Evolutionary conservation across 345 rosid genomes (phyloP).

Genomic region (Eucalyptus regnans): DNA sequence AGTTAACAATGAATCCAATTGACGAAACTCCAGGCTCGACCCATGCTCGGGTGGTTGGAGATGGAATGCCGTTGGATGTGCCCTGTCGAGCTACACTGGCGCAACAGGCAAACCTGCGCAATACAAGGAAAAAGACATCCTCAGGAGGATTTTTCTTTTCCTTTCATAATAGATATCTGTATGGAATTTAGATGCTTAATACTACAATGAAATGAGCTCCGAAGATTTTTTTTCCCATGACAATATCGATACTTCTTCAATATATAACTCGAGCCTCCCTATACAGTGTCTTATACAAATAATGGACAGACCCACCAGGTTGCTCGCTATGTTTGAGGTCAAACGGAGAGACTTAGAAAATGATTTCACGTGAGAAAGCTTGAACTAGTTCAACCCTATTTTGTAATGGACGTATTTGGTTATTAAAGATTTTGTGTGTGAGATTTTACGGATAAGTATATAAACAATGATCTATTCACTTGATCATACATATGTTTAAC

Average conservation of each 20-base stretch:
- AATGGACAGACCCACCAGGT: too few relatives aligned
- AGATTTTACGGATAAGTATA: not conserved
- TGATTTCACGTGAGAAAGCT: not conserved
- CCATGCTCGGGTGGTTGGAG: not conserved
- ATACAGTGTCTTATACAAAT: too few relatives aligned
- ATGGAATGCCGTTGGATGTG: not conserved
- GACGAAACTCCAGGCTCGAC: not conserved
- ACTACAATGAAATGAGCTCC: too few relatives aligned
- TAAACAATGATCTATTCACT: not conserved
- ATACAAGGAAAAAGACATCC: not conserved
- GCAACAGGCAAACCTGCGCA: not conserved
- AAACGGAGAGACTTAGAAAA: not conserved
- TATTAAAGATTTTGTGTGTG: not conserved
- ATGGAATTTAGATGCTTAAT: too few relatives aligned
- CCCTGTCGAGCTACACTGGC: too few relatives aligned
- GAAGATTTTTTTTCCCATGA: fast-evolving
- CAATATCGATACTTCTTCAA: too few relatives aligned
- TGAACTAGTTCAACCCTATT: not conserved
- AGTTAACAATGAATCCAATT: not conserved
- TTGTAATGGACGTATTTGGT: not conserved
- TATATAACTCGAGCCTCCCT: too few relatives aligned
- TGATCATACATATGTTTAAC: not conserved
- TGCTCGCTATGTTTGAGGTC: not conserved
- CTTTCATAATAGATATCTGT: too few relatives aligned
- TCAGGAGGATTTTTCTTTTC: too few relatives aligned